Conservation (phyloP, 2,329 filamentous ascomycete genomes). For the Xylariaceae sp. region DNA sequence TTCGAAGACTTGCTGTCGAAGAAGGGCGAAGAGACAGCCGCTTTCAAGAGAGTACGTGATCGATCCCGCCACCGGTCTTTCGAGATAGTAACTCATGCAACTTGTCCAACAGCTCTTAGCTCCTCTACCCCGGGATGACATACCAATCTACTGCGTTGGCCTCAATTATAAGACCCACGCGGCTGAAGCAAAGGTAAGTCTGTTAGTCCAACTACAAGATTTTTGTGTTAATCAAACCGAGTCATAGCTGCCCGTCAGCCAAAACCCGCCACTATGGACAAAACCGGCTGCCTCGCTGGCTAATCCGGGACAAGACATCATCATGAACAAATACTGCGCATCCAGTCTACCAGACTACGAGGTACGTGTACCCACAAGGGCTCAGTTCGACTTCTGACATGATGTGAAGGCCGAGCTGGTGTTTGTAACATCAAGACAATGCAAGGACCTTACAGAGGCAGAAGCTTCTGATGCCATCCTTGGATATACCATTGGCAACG, state of each 20-base stretch:
- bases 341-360: slow-evolving; percentile 38
- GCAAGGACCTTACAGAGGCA: slow-evolving; percentile 40
- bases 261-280: slow-evolving; percentile 34
- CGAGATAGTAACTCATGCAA: not conserved
- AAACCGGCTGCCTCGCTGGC: slow-evolving; percentile 35
- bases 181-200: slow-evolving; percentile 13
- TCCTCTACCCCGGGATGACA: slow-evolving; percentile 13
- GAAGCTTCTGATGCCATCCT: slow-evolving; percentile 37
- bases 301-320: slow-evolving; percentile 28
- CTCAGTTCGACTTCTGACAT: not conserved
- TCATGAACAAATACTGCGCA: slow-evolving; percentile 38
- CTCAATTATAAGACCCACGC: slow-evolving; percentile 26
- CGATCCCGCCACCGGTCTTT: not conserved
- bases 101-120: slow-evolving; percentile 5
- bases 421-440: slow-evolving; percentile 21
- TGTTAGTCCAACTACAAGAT: not conserved
- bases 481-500: slow-evolving; percentile 34
- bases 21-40: not conserved
- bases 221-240: not conserved
- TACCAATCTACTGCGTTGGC: slow-evolving; percentile 27
- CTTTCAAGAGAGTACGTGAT: slow-evolving; percentile 12
- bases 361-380: not conserved
- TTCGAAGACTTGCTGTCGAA: slow-evolving; percentile 11
- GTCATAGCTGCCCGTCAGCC: slow-evolving; percentile 10
- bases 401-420: slow-evolving; percentile 31